phyloP scores from a whole-genome alignment of 139 green algal genomes.

The Ettlia oleoabundans region DNA sequence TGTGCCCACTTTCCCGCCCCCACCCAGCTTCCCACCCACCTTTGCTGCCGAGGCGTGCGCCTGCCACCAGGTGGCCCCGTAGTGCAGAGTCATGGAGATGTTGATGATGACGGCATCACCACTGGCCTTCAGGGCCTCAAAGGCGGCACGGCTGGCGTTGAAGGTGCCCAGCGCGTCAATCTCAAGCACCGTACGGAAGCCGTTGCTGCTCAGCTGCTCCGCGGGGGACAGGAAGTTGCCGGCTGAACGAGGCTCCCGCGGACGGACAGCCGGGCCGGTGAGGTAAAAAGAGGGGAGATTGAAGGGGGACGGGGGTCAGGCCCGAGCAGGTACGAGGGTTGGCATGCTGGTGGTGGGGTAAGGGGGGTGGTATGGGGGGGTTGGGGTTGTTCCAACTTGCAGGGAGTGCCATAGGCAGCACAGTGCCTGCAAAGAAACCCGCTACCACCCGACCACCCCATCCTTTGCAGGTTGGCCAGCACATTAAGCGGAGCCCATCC shows the following conservation, averaged over 20 bases:
- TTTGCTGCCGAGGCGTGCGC: constrained; percentile 31
- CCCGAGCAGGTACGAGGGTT: no score
- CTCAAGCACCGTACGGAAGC: constrained; percentile 96
- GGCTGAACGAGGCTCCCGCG: no score
- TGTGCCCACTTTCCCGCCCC: no score
- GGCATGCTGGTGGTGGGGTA: no score
- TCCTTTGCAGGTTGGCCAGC: no score
- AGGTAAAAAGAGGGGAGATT: not conserved
- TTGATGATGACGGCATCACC: constrained; percentile 79
- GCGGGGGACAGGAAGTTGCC: constrained; percentile 83
- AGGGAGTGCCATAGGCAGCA: no score
- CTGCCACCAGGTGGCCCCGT: constrained; percentile 95
- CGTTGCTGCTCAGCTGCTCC: constrained; percentile 85
- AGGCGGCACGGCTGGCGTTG: constrained; percentile 74
- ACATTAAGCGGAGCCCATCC: no score
- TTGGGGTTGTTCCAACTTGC: not conserved
- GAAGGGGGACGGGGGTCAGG: not conserved
- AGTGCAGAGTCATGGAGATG: constrained; percentile 97
- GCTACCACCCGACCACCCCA: no score
- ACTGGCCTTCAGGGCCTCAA: constrained; percentile 54
- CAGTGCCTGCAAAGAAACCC: no score
- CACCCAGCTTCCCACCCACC: not conserved
- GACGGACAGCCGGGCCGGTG: no score
- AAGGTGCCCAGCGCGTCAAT: constrained; percentile 96
- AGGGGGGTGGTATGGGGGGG: no score